Conservation (phyloP, 2,329 filamentous ascomycete species). For the Celoporthe dispersa region DNA sequence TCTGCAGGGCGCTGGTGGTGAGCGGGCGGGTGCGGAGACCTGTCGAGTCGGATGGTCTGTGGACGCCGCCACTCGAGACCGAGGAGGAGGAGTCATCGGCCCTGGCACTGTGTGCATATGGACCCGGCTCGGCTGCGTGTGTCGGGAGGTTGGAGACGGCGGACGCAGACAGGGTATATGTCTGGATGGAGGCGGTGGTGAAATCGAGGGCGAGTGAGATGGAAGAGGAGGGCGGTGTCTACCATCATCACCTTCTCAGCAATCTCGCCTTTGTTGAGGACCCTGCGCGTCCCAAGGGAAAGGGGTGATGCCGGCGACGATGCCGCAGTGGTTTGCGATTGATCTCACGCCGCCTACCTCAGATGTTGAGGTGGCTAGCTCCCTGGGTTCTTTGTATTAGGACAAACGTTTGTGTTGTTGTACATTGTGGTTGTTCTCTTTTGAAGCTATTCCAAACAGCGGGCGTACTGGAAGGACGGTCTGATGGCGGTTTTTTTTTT, state of each 20-base stretch:
- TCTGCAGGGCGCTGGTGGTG: constrained; percentile 20
- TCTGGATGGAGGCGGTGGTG: constrained; percentile 14
- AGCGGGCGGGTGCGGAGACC: background rate
- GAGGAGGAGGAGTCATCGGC: background rate
- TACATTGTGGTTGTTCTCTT: background rate
- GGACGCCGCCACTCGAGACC: constrained; percentile 13
- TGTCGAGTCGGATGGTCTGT: constrained; percentile 1
- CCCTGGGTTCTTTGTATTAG: constrained; percentile 12
- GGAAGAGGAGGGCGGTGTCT: background rate
- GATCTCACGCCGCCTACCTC: constrained; percentile 9
- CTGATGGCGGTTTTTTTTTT: background rate
- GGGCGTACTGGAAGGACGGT: background rate
- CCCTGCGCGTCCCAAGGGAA: background rate
- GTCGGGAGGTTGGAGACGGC: background rate
- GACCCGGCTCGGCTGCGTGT: constrained; percentile 3
- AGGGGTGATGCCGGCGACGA: background rate
- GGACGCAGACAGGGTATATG: background rate
- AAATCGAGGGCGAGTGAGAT: constrained; percentile 2
- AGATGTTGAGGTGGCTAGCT: constrained; percentile 12
- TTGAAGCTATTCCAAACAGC: background rate
- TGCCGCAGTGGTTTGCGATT: constrained; percentile 4
- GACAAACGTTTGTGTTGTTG: background rate
- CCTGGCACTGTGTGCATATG: background rate
- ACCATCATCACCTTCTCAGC: background rate
- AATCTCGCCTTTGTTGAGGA: background rate